A percentile compares a stretch with the other conserved stretches of the same genome.
Evolutionary conservation across 2,329 filamentous ascomycete species (phyloP).

Genomic region (Ophiostoma tasmaniense): DNA sequence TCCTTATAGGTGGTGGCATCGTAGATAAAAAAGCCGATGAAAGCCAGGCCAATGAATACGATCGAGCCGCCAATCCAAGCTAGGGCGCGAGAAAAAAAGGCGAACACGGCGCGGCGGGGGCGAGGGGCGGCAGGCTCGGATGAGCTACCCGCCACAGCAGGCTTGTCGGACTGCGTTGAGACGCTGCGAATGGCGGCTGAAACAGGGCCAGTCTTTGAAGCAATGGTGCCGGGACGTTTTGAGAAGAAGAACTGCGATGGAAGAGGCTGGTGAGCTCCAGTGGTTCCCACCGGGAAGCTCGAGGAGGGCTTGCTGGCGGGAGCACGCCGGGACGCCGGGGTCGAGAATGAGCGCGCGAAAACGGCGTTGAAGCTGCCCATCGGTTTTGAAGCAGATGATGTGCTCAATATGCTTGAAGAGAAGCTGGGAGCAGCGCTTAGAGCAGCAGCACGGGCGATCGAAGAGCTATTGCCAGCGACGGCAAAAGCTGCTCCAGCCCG

Average conservation of each 20-base stretch:
- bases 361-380: neutral
- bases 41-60: slow-evolving; percentile 56
- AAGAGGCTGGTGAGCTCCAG: slow-evolving; percentile 1
- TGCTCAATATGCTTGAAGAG: neutral
- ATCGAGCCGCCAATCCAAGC: slow-evolving; percentile 69
- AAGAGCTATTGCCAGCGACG: neutral
- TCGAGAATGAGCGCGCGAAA: slow-evolving; percentile 10
- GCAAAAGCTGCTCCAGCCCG: slow-evolving; percentile 9
- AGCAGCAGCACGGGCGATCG: neutral
- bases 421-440: neutral
- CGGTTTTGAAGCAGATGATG: neutral
- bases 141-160: neutral
- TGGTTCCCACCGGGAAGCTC: neutral
- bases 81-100: slow-evolving; percentile 57
- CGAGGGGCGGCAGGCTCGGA: neutral
- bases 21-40: slow-evolving; percentile 85
- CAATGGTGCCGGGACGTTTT: neutral
- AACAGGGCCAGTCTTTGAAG: neutral
- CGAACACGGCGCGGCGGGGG: slow-evolving; percentile 32
- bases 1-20: slow-evolving; percentile 87
- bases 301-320: neutral
- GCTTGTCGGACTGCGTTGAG: slow-evolving; percentile 13
- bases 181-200: slow-evolving; percentile 8
- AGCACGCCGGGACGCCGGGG: neutral
- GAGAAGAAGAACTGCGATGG: slow-evolving; percentile 10